These are phyloP conservation scores for Magnolia sinica DNA, from an alignment of 164 flowering plant genomes.

Conservation along the genomic window DNA sequence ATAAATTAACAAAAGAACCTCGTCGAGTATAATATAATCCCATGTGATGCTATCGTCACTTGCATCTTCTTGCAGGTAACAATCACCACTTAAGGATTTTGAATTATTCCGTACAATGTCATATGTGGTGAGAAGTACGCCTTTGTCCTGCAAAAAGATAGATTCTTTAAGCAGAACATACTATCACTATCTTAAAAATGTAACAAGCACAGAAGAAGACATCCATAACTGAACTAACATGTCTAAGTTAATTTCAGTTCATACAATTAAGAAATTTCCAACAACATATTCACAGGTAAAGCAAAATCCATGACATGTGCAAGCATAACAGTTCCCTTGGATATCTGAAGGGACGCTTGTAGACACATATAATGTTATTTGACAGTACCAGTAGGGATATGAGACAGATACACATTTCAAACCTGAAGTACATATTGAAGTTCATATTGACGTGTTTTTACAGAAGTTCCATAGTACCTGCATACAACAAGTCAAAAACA, in stretches of 20 bases:
- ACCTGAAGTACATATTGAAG: conserved; percentile 92
- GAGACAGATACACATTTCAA: not conserved
- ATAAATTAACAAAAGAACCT: conserved; percentile 40
- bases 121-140: conserved; percentile 91
- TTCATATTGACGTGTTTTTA: conserved; percentile 70
- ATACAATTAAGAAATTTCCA: not conserved
- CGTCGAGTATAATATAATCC: conserved; percentile 97
- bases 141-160: conserved; percentile 58
- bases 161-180: not conserved
- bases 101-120: conserved; percentile 80
- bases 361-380: not conserved
- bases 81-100: conserved; percentile 57
- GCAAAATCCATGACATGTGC: too few relatives aligned
- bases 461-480: conserved; percentile 68
- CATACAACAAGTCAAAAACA: conserved; percentile 7
- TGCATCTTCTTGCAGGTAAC: conserved; percentile 37
- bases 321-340: not conserved
- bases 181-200: not conserved
- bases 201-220: not conserved
- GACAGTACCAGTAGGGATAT: not conserved
- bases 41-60: conserved; percentile 59
- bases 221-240: not conserved
- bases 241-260: too few relatives aligned
- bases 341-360: not conserved
- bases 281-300: not conserved